A percentile compares a stretch with the other conserved stretches of the same genome.
Conservation (phyloP, 2,329 filamentous ascomycete species). For the Laburnicola sp. region DNA sequence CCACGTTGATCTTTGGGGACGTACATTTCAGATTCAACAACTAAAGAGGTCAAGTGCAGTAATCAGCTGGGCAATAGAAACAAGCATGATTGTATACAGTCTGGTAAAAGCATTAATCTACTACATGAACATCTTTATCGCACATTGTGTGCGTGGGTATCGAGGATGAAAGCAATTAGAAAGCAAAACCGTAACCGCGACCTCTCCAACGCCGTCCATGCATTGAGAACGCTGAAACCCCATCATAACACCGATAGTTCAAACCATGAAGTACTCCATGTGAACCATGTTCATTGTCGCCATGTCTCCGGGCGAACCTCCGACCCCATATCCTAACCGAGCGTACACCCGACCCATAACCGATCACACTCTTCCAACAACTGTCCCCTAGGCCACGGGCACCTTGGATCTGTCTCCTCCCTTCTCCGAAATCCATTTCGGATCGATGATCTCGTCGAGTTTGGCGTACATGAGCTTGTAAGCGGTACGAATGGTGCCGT, state of each 20-base stretch:
- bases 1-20: too few relatives aligned
- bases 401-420: slow-evolving; percentile 73
- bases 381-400: slow-evolving; percentile 56
- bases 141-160: slow-evolving; percentile 6
- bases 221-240: background rate
- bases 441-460: slow-evolving; percentile 72
- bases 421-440: slow-evolving; percentile 69
- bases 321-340: background rate
- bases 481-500: slow-evolving; percentile 93
- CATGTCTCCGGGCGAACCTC: background rate
- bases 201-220: slow-evolving; percentile 9
- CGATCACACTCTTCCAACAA: background rate
- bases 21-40: too few relatives aligned
- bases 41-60: background rate
- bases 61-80: background rate
- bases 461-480: slow-evolving; percentile 85
- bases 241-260: background rate
- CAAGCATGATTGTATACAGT: background rate
- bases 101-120: background rate
- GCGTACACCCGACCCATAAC: background rate
- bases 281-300: too few relatives aligned
- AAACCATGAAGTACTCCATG: background rate
- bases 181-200: background rate
- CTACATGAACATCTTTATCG: background rate
- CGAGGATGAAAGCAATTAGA: background rate